Base-by-base conservation (phyloP, 2,329 filamentous ascomycete genomes). In the Aspergillus pseudoglaucus region DNA sequence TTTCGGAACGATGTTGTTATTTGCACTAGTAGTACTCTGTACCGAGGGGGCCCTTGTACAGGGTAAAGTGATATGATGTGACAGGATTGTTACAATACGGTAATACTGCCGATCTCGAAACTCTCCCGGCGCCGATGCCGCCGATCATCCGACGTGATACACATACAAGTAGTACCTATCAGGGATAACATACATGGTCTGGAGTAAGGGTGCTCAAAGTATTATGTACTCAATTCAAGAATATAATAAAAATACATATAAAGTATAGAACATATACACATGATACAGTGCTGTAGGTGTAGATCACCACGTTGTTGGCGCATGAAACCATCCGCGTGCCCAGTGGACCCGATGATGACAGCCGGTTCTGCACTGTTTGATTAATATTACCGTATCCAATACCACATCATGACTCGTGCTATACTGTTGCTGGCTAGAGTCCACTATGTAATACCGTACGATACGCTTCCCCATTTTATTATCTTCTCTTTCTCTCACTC, bases 311-410 rank as follows among this genome's bases (percentile, higher is more conserved):
- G 64, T 67, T 67, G 59, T 63, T 61, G 58, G 60, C 63, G 64
- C 64, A 63, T 64, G 60, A 62, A 61, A 66, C 62, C 60, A 58
- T 63, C 60, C 64, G 64, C 64, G 63, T 66, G 62, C 62, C 55
- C 55, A 54, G 64, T 66, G 64, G 64, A 59, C 64, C 63, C 17
- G 54, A 56, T 58, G 60, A 61, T 67, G 63, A 64, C 63, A 66
- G 63, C 59, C 61, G 60, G 58, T 64, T 62, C 59, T 62, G 59
- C 62, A 63, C 55, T 37, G 33, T 22, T 33, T 42, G 33, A 40
- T 39, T 42, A 14, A n/a, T 15, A 1, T 37, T 37, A 37, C n/a
- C 33, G n/a, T 30, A 30, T 30, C 7, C 4, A 30, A 30, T 30
- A 30, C 25, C 9, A 10, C 9, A 12, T 5, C 10, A 10, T 30